A percentile compares a stretch with the other conserved stretches of the same genome.
Evolutionary conservation across 495 filamentous ascomycete species (phyloP).

Genomic region (Aspergillus conjunctus): DNA sequence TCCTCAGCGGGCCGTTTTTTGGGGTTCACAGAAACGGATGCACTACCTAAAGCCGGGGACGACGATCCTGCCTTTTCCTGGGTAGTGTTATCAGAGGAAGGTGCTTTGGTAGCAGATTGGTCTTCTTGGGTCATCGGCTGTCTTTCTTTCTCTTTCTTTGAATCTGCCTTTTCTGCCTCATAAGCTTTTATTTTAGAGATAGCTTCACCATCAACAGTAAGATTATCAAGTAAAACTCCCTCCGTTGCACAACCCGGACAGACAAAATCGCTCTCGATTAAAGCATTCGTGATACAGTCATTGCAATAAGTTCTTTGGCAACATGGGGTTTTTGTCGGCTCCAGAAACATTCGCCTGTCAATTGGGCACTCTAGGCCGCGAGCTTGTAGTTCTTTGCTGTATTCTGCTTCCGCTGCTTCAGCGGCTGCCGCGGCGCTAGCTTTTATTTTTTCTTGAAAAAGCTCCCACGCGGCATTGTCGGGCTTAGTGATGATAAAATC

Average conservation of each 20-base stretch:
- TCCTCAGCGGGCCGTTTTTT: conserved; percentile 87
- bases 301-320: conserved; percentile 97
- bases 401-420: conserved; percentile 66
- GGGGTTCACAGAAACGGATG: conserved; percentile 32
- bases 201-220: conserved; percentile 76
- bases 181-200: conserved; percentile 76
- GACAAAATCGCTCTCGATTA: conserved; percentile 96
- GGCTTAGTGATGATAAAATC: conserved; percentile 94
- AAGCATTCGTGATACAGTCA: conserved; percentile 96
- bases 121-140: conserved; percentile 35
- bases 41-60: conserved; percentile 37
- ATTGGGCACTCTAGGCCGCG: conserved; percentile 88
- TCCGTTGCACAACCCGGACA: conserved; percentile 90
- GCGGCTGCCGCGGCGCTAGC: conserved; percentile 77
- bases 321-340: conserved; percentile 97
- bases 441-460: conserved; percentile 91
- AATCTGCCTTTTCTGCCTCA: conserved; percentile 67
- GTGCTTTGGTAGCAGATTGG: conserved; percentile 36
- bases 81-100: conserved; percentile 13
- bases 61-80: conserved; percentile 25
- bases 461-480: conserved; percentile 92
- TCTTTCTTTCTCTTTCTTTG: conserved; percentile 64
- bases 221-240: conserved; percentile 89
- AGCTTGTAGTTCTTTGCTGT: conserved; percentile 78
- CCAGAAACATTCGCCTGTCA: conserved; percentile 95